Conservation (phyloP, 2,329 filamentous ascomycete genomes). For the Talaromyces albobiverticillius region DNA sequence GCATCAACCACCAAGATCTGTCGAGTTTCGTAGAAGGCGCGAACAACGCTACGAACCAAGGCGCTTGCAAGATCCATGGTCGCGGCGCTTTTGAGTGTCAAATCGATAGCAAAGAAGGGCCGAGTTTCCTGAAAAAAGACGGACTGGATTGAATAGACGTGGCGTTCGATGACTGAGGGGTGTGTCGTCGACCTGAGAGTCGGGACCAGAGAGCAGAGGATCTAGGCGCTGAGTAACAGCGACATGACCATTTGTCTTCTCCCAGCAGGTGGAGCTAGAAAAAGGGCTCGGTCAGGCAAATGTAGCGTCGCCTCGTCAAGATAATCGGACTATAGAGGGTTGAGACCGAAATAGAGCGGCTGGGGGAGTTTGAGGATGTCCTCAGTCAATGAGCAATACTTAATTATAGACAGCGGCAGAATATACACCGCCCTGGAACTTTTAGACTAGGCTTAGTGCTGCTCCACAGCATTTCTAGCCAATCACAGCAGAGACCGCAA, state of each 20-base stretch:
- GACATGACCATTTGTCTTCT: conserved; percentile 14
- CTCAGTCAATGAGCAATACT: not conserved
- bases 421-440: not conserved
- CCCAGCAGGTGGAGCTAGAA: conserved; percentile 10
- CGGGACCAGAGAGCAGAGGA: conserved; percentile 2
- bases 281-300: not conserved
- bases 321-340: not conserved
- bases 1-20: conserved; percentile 81
- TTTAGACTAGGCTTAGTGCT: not conserved
- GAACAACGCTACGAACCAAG: conserved; percentile 79
- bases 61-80: conserved; percentile 67
- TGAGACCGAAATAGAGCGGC: not conserved
- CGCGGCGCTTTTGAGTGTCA: not conserved
- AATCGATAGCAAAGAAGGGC: too few species aligned
- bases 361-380: not conserved
- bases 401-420: not conserved
- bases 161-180: not conserved
- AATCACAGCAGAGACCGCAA: not conserved
- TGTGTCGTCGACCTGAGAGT: conserved; percentile 3
- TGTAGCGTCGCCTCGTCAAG: not conserved
- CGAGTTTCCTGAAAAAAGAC: too few species aligned
- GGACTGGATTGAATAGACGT: not conserved
- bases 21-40: conserved; percentile 82
- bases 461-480: not conserved
- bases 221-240: conserved; percentile 9